Conservation (phyloP, 768 basidiomycete species). For the Hemileccinum impolitum region DNA sequence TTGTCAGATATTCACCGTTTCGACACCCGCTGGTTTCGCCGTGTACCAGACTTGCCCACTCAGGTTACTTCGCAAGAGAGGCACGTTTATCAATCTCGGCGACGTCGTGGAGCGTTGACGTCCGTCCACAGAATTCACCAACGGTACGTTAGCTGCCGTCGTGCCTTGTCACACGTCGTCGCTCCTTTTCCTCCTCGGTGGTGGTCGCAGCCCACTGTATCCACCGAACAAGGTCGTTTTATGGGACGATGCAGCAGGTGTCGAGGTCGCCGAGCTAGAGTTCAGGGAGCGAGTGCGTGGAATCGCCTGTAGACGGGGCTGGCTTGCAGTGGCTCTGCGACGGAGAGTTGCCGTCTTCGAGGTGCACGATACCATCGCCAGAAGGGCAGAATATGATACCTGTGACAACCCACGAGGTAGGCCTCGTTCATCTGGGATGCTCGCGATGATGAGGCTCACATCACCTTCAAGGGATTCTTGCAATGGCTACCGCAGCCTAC, state of each 20-base stretch:
- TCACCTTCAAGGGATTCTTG: conserved; percentile 60
- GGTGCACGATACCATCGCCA: conserved; percentile 56
- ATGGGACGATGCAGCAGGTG: conserved; percentile 78
- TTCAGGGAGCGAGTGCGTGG: conserved; percentile 83
- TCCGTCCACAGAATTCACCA: conserved; percentile 57
- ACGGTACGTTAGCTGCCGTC: conserved; percentile 74
- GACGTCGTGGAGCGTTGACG: conserved; percentile 15
- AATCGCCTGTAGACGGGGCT: conserved; percentile 74
- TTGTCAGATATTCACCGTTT: conserved; percentile 73
- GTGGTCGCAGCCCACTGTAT: conserved; percentile 83
- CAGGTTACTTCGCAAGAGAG: conserved; percentile 76
- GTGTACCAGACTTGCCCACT: conserved; percentile 77
- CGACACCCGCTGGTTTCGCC: conserved; percentile 79
- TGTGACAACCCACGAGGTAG: conserved; percentile 81
- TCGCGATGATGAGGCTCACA: conserved; percentile 2
- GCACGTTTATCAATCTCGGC: conserved; percentile 37
- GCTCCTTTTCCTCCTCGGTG: conserved; percentile 81
- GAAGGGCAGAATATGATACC: conserved; percentile 81
- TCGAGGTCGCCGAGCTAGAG: conserved; percentile 84
- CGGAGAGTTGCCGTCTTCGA: conserved; percentile 78
- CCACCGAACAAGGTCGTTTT: conserved; percentile 90
- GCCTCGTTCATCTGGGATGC: conserved; percentile 16
- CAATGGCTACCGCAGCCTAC: conserved; percentile 72
- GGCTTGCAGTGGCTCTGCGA: conserved; percentile 79
- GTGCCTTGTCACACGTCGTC: conserved; percentile 81